A percentile compares a stretch with the other conserved stretches of the same genome.
Conservation (phyloP, 148 eudicot genomes). For the Amaranthus cruentus region DNA sequence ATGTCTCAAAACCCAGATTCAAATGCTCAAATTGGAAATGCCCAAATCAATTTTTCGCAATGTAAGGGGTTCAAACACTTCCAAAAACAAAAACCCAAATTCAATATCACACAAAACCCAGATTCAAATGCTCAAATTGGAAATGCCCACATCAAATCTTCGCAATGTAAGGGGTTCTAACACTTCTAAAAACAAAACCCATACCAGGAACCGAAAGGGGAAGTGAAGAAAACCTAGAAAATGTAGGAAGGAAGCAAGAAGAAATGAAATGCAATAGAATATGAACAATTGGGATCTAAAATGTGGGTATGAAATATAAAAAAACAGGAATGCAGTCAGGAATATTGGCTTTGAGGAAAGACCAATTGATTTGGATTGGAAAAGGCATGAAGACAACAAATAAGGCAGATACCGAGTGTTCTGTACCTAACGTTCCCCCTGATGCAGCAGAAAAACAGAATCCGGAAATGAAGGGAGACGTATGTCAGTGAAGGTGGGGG, state of each 20-base stretch:
- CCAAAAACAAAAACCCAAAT: not conserved
- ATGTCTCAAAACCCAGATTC: no score
- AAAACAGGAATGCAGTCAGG: not conserved
- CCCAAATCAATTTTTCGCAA: not conserved
- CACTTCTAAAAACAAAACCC: not conserved
- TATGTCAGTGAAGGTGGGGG: conserved; percentile 13
- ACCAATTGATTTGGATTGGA: not conserved
- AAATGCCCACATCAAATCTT: conserved; percentile 14
- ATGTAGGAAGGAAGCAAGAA: not conserved
- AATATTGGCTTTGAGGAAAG: not conserved
- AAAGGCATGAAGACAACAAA: not conserved
- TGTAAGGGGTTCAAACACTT: conserved; percentile 11
- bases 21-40: not conserved
- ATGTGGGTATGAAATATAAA: not conserved
- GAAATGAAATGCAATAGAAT: not conserved
- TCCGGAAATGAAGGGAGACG: not conserved
- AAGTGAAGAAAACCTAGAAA: not conserved
- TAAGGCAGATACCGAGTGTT: not conserved
- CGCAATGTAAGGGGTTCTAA: not conserved
- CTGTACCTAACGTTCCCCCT: not conserved
- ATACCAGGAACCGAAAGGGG: not conserved
- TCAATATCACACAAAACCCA: not conserved
- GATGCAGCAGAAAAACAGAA: not conserved
- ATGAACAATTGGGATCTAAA: not conserved
- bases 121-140: conserved; percentile 5